A percentile compares a stretch with the other conserved stretches of the same genome.
phyloP scores from a whole-genome alignment of 1,284 basidiomycete genomes.

The Meripilus lineatus region DNA sequence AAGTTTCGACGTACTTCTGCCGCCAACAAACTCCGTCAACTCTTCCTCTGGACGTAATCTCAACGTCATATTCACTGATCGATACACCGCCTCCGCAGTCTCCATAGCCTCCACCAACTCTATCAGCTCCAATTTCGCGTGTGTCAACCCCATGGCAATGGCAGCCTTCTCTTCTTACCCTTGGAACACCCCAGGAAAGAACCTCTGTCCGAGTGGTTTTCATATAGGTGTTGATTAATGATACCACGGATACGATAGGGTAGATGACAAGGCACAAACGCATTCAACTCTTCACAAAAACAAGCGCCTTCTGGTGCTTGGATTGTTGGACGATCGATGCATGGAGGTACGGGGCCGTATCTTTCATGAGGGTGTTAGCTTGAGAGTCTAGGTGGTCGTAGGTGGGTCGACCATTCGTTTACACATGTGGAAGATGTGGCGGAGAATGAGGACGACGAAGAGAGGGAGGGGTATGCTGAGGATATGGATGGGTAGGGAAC shows the following conservation, averaged over 20 bases:
- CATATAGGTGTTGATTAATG: too few relatives aligned
- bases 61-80: too few relatives aligned
- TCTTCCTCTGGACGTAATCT: too few relatives aligned
- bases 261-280: neutral
- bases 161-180: neutral
- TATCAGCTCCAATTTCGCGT: neutral
- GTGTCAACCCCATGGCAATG: neutral
- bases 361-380: slow-evolving; percentile 5
- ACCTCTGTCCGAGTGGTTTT: too few relatives aligned
- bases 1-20: neutral
- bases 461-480: too few relatives aligned
- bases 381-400: too few relatives aligned
- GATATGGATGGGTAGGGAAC: too few relatives aligned
- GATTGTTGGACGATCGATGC: neutral
- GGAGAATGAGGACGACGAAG: too few relatives aligned
- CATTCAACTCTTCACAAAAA: neutral
- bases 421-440: too few relatives aligned
- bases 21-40: neutral
- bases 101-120: neutral
- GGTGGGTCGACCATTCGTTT: too few relatives aligned
- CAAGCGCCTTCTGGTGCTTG: neutral
- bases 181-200: neutral
- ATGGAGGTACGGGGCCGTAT: neutral
- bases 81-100: too few relatives aligned
- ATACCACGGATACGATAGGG: neutral